phyloP scores from a whole-genome alignment of 2,329 filamentous ascomycete genomes.

The Trichoderma lentiforme region DNA sequence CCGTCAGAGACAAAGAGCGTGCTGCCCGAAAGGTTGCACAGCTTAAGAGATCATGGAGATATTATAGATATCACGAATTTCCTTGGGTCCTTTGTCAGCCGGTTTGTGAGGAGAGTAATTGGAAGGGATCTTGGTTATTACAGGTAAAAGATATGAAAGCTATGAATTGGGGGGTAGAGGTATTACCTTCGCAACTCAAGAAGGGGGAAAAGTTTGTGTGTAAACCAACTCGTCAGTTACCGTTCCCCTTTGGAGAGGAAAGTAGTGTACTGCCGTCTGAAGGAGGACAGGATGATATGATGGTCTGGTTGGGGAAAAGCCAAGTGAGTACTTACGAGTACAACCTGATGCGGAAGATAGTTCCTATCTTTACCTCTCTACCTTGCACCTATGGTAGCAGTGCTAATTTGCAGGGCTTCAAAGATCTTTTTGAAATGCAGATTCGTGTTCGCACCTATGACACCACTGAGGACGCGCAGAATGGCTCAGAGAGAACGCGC shows the following conservation, averaged over 20 bases:
- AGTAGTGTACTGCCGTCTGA: neutral
- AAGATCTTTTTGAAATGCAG: constrained; percentile 36
- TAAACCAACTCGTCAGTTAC: neutral
- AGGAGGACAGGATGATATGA: neutral
- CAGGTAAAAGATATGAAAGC: neutral
- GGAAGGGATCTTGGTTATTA: neutral
- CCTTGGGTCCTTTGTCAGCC: neutral
- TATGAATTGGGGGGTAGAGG: neutral
- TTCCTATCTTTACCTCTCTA: constrained; percentile 33
- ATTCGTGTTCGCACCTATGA: constrained; percentile 36
- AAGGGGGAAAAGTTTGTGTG: neutral
- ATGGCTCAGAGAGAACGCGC: constrained; percentile 39
- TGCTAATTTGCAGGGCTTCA: neutral
- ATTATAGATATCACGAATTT: neutral
- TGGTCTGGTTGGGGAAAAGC: neutral
- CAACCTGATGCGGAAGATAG: neutral
- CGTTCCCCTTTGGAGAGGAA: neutral
- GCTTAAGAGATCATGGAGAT: neutral
- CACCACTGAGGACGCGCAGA: constrained; percentile 41
- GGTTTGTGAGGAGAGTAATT: neutral
- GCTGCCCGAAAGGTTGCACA: neutral
- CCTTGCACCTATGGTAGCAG: neutral
- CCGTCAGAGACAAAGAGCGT: neutral
- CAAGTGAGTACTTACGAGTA: neutral
- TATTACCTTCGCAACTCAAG: neutral